Evolutionary conservation across 164 flowering plant genomes (phyloP), one percentile per base, ranked within the genome.

Genomic region (grape (Vitis vinifera)): DNA sequence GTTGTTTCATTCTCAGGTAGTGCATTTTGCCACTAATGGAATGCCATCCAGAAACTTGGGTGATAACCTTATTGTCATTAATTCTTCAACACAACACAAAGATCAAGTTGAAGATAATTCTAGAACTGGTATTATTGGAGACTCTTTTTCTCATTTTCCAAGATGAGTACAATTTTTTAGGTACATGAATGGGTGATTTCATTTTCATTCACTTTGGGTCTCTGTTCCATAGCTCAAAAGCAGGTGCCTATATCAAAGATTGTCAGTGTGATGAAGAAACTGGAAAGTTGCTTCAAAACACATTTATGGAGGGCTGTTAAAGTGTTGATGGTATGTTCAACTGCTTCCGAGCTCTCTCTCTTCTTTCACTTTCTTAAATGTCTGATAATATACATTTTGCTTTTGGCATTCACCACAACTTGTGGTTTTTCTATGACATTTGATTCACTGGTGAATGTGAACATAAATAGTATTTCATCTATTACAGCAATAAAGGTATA

Each of bases 211-310:
- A 12, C 62, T 49, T 73, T 49, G 7, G 13, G 3, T 75, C 65
- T 57, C n/a, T 72, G 56, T 72, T 55, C 30, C 53, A 19, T 74
- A 90, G 91, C 68, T 76, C 67, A 59, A 75, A 85, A 77, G 67
- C 59, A 53, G 49, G 49, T 79, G 48, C 66, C 83, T 55, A 37
- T 74, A 16, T 63, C 84, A 55, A 78, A 79, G 67, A 55, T 85
- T 56, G 27, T 88, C 55, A 77, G 62, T 48, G 61, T 73, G 61
- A 74, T 90, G 78, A 85, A 78, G 81, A 88, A 77, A 70, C 81
- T 89, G 67, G 91, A 89, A 72, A 61, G 23, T 59, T 74, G 83
- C 66, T 88, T 94, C 73, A 84, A 69, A 82, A 50, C 68, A 72
- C 72, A 68, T 70, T 62, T 91, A 52, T 79, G 77, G 80, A 51